Evolutionary conservation across 1,139 yeast genomes (phyloP).

Genomic region (Scheffersomyces titani): DNA sequence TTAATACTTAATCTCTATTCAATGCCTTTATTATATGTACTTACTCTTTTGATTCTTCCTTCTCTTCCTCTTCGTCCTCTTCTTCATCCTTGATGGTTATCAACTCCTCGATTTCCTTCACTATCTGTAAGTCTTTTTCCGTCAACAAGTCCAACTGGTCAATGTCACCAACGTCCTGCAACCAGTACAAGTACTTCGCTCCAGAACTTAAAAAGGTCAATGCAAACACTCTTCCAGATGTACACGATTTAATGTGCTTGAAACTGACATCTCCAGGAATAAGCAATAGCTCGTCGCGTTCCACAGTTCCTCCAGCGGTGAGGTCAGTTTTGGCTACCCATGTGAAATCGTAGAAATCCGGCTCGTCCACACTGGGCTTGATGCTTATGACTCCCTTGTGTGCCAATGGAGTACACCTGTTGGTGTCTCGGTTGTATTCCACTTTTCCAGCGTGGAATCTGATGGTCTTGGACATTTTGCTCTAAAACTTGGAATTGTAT

Average conservation of each 20-base stretch:
- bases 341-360: conserved; percentile 41
- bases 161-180: conserved; percentile 78
- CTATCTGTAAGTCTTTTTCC: conserved; percentile 57
- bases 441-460: conserved; percentile 89
- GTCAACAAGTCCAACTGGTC: conserved; percentile 63
- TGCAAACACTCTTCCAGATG: conserved; percentile 83
- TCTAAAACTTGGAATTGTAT: background rate
- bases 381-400: conserved; percentile 75
- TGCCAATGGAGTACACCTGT: conserved; percentile 73
- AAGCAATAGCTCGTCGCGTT: conserved; percentile 69
- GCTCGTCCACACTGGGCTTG: conserved; percentile 59
- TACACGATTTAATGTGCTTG: conserved; percentile 71
- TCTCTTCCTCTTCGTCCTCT: conserved; percentile 47
- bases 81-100: conserved; percentile 47
- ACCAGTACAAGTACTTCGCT: conserved; percentile 85
- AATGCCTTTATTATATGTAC: conserved; percentile 4
- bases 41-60: conserved; percentile 18
- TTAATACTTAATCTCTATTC: background rate
- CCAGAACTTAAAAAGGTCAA: conserved; percentile 82
- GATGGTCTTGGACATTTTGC: conserved; percentile 20
- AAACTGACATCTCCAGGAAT: conserved; percentile 94
- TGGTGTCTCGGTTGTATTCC: conserved; percentile 66
- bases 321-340: conserved; percentile 43
- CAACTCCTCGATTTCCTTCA: conserved; percentile 54
- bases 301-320: conserved; percentile 34